These are phyloP conservation scores for Dactylellina parvicollis DNA, from an alignment of 2,329 filamentous ascomycete genomes.

Conservation along the genomic window DNA sequence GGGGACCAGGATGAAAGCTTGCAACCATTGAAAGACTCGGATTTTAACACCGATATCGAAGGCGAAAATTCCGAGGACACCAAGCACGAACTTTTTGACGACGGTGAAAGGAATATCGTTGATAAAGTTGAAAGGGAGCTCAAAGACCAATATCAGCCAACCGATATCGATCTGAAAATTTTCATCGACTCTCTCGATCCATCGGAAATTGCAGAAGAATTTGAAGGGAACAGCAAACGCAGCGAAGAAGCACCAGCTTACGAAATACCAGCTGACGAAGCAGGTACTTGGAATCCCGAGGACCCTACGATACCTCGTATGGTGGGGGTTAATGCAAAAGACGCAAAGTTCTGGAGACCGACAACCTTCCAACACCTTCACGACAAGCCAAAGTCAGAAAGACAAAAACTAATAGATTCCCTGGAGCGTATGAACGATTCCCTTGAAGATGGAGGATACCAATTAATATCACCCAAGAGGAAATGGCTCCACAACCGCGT, in stretches of 20 bases:
- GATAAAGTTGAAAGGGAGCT: neutral
- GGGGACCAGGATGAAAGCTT: neutral
- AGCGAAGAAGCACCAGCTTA: neutral
- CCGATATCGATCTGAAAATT: neutral
- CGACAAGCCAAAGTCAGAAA: neutral
- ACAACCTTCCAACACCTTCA: neutral
- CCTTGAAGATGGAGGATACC: slow-evolving; percentile 11
- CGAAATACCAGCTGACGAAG: neutral
- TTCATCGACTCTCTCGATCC: neutral
- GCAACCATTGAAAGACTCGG: neutral
- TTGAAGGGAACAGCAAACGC: neutral
- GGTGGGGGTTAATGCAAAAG: neutral
- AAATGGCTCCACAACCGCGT: slow-evolving; percentile 15
- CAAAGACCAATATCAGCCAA: slow-evolving; percentile 6
- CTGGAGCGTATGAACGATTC: slow-evolving; percentile 33
- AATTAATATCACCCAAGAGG: slow-evolving; percentile 10
- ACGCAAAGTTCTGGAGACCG: slow-evolving; percentile 1
- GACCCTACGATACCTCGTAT: neutral
- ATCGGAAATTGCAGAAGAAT: too few species aligned
- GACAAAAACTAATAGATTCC: neutral
- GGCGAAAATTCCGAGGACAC: neutral
- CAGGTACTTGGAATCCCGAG: neutral
- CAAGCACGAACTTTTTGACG: neutral
- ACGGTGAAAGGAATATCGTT: neutral
- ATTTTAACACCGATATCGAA: neutral